Evolutionary conservation across 768 basidiomycete genomes (phyloP).

Genomic region (Chlorophyllum brunneum): DNA sequence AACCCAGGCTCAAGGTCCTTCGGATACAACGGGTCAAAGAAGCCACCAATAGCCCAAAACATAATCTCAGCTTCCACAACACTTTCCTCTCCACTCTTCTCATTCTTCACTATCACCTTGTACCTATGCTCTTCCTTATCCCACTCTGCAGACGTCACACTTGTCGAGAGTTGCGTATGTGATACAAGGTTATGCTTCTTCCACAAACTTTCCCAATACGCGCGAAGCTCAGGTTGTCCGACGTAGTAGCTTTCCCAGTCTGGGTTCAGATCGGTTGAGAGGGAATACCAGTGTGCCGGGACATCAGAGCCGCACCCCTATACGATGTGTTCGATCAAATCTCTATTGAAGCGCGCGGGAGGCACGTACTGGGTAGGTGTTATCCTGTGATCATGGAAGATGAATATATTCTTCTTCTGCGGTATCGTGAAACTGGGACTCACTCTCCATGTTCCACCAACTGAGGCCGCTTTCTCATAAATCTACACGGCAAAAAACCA

Average conservation of each 20-base stretch:
- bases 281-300: slow-evolving; percentile 50
- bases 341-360: neutral
- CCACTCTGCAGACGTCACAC: slow-evolving; percentile 43
- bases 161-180: slow-evolving; percentile 39
- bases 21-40: slow-evolving; percentile 43
- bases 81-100: slow-evolving; percentile 30
- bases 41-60: slow-evolving; percentile 49
- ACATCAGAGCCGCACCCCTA: slow-evolving; percentile 57
- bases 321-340: neutral
- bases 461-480: slow-evolving; percentile 41
- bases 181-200: slow-evolving; percentile 37
- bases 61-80: slow-evolving; percentile 39
- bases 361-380: slow-evolving; percentile 46
- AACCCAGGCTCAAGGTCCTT: slow-evolving; percentile 34
- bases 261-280: slow-evolving; percentile 51
- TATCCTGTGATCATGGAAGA: slow-evolving; percentile 33
- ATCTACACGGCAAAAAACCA: slow-evolving; percentile 30
- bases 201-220: slow-evolving; percentile 47
- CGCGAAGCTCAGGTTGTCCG: slow-evolving; percentile 44
- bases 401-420: neutral
- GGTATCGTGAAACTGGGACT: slow-evolving; percentile 18
- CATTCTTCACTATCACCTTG: slow-evolving; percentile 33
- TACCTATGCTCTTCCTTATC: slow-evolving; percentile 38
- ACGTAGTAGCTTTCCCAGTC: slow-evolving; percentile 46
- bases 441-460: slow-evolving; percentile 59